Evolutionary conservation across 495 filamentous ascomycete genomes (phyloP).

Genomic region (Neurospora sp.): DNA sequence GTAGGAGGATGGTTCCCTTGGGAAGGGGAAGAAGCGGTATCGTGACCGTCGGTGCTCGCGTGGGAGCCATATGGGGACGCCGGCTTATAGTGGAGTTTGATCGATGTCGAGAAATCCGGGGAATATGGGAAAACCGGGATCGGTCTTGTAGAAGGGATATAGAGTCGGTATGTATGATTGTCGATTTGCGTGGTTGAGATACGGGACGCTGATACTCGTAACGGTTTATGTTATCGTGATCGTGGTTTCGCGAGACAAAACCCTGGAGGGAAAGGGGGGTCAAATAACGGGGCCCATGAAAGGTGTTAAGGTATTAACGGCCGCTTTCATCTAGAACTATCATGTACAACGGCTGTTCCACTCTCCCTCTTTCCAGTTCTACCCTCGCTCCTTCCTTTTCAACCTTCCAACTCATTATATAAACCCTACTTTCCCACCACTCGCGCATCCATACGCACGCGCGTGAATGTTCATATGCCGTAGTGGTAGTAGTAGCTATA

Average conservation of each 20-base stretch:
- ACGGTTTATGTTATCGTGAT: background rate
- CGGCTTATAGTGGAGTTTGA: background rate
- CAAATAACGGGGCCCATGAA: no score
- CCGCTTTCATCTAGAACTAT: no score
- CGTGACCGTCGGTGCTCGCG: constrained; percentile 25
- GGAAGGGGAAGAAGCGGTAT: constrained; percentile 70
- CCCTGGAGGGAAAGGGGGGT: no score
- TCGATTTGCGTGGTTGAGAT: background rate
- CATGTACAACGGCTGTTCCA: no score
- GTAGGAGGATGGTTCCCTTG: constrained; percentile 65
- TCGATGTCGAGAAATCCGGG: background rate
- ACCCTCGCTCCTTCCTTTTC: no score
- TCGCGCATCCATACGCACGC: no score
- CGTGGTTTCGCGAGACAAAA: background rate
- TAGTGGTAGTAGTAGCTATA: no score
- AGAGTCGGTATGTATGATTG: background rate
- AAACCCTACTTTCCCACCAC: no score
- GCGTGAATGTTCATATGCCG: no score
- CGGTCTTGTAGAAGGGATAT: background rate
- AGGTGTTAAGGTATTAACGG: no score
- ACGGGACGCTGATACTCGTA: background rate
- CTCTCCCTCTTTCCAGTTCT: no score
- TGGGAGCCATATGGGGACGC: constrained; percentile 9
- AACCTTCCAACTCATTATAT: no score
- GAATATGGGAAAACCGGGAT: background rate